Percentiles rank a stretch among this genome's conserved stretches.
These are phyloP conservation scores for Vigna radiata DNA, from an alignment of 306 rosid species.

Conservation along the genomic window DNA sequence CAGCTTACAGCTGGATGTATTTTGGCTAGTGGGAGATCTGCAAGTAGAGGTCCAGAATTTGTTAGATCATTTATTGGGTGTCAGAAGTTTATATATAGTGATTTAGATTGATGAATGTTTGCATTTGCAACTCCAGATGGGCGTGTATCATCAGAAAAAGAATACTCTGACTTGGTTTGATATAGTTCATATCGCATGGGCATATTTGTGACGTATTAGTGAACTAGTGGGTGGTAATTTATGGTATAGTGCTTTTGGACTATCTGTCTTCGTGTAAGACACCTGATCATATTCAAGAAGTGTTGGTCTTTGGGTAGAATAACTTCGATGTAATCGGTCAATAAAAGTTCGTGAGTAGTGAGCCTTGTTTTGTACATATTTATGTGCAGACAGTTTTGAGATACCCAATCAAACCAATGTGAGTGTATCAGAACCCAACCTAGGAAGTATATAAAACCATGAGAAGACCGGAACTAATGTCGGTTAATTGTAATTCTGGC, in stretches of 20 bases:
- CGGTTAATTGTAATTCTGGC: constrained; percentile 9
- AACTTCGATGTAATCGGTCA: neutral
- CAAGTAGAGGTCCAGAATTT: constrained; percentile 38
- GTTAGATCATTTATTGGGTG: constrained; percentile 43
- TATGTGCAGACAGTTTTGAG: constrained; percentile 27
- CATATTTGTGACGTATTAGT: constrained; percentile 31
- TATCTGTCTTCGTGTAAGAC: constrained; percentile 22
- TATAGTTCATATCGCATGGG: constrained; percentile 59
- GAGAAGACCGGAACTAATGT: constrained; percentile 32
- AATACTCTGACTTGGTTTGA: constrained; percentile 45
- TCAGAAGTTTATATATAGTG: constrained; percentile 43
- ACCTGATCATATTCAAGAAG: constrained; percentile 25
- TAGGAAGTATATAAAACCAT: constrained; percentile 14
- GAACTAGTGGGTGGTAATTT: constrained; percentile 23
- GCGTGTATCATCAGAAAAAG: constrained; percentile 36
- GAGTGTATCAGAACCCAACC: constrained; percentile 24
- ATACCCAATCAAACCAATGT: constrained; percentile 8
- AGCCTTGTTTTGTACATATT: neutral
- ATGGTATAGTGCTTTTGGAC: constrained; percentile 38
- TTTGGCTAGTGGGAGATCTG: constrained; percentile 41
- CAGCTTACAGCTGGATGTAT: constrained; percentile 35
- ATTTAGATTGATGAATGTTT: constrained; percentile 45
- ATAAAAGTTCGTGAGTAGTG: constrained; percentile 12
- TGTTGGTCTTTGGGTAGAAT: constrained; percentile 33
- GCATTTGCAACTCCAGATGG: constrained; percentile 43